Base-by-base conservation (phyloP, 805 yeast species). In the Lipomyces kockii region DNA sequence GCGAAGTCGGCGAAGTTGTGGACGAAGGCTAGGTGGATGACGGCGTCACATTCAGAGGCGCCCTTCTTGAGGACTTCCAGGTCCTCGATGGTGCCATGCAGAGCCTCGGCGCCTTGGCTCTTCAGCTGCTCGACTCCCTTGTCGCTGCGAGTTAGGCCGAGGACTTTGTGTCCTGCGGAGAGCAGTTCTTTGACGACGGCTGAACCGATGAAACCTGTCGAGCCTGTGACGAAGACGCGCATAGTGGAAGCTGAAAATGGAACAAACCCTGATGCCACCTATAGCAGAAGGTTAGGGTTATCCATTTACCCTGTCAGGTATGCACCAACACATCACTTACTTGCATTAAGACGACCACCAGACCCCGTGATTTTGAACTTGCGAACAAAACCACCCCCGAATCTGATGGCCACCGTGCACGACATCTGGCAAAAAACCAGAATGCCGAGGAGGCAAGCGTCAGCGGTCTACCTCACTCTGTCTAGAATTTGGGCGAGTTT, bases 171-270 rank as follows among this genome's bases (percentile, higher is more conserved):
- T n/a, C 80, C 80, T 58, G 80, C 76, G 2, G 75, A 71, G 22
- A 84, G 69, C 51, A 85, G 77, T 35, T 72, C 74, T 60, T 79
- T 74, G 55, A 80, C 72, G 58, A 82, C 76, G 71, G 83, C 85
- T 56, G 81, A 79, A 11, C 86, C 86, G 63, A 83, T 79, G 71
- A 78, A 84, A 8, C 87, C 86, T 8, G 85, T 80, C n/a, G 84
- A 84, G 12, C 86, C 86, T 2, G 85, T 80, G 35, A 83, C 76
- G 20, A 84, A 75, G n/a, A 83, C 82, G 49, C 49, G 49, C 49
- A 17, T 43, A 17, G 49, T 43, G 49, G n/a, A 17, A 14, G 49
- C 49, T 43, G 49, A 43, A 14, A 43, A 43, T 43, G 20, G 49
- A n/a, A n/a, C n/a, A n/a, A n/a, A n/a, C n/a, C n/a, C n/a, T n/a